These are phyloP conservation scores for Polyporus tsugae DNA, from an alignment of 1,284 basidiomycete genomes.

Conservation along the genomic window DNA sequence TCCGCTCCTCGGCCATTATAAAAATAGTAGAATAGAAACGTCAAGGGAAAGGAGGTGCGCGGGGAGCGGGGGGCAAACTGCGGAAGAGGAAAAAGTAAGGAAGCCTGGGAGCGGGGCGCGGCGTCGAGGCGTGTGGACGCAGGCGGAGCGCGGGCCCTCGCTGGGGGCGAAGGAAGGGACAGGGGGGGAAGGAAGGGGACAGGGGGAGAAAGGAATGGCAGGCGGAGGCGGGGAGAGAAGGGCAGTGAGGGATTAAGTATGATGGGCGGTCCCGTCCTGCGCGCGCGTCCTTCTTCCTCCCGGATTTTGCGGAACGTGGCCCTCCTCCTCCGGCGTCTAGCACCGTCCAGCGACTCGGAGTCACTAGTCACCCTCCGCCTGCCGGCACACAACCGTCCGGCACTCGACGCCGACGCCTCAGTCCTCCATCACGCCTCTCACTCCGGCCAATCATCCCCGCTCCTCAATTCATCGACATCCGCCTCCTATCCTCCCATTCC, in stretches of 20 bases:
- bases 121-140: conserved; percentile 16
- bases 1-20: conserved; percentile 49
- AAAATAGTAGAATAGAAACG: conserved; percentile 44
- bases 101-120: conserved; percentile 26
- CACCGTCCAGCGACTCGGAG: background rate
- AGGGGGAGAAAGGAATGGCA: conserved; percentile 19
- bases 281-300: conserved; percentile 6
- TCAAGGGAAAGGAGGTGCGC: conserved; percentile 37
- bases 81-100: conserved; percentile 35
- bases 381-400: conserved; percentile 18
- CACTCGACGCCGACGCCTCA: conserved; percentile 25
- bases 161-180: conserved; percentile 14
- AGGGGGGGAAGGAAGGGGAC: conserved; percentile 13
- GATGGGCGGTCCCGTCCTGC: conserved; percentile 6
- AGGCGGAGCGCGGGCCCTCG: conserved; percentile 13
- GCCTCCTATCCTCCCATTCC: conserved; percentile 11
- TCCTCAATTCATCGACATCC: background rate
- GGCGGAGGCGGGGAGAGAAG: conserved; percentile 16
- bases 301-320: conserved; percentile 37
- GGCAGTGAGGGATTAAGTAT: conserved; percentile 30
- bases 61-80: conserved; percentile 38
- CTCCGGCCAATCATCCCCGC: conserved; percentile 39
- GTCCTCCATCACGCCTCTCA: conserved; percentile 28
- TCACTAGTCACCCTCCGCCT: background rate
- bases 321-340: background rate